Percentiles rank a stretch among this genome's conserved stretches.
Evolutionary conservation across 163 green algal species (phyloP).

Genomic region (Smithsoniella earleae): DNA sequence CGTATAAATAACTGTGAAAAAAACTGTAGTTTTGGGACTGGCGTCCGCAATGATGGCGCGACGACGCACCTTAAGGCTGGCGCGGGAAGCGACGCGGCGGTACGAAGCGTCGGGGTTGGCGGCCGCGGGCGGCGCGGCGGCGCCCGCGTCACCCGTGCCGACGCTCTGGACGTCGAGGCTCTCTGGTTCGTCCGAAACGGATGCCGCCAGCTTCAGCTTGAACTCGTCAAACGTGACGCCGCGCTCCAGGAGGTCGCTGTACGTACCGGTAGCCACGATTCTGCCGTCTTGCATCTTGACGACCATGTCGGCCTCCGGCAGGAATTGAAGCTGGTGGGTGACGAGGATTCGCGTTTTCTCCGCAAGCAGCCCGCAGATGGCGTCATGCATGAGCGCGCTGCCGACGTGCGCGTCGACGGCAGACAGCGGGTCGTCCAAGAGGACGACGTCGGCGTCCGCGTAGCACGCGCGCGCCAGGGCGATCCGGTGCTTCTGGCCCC

Average conservation of each 20-base stretch:
- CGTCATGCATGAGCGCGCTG: constrained; percentile 67
- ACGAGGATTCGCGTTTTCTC: constrained; percentile 75
- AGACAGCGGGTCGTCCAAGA: constrained; percentile 92
- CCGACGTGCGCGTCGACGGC: constrained; percentile 91
- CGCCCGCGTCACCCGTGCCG: background rate
- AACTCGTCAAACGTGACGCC: constrained; percentile 64
- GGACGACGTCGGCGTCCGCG: constrained; percentile 66
- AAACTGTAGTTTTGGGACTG: too few species aligned
- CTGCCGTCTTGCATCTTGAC: constrained; percentile 67
- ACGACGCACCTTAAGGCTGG: background rate
- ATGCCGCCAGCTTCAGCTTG: constrained; percentile 28
- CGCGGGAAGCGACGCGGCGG: too few species aligned
- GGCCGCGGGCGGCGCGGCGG: background rate
- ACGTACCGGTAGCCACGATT: constrained; percentile 45
- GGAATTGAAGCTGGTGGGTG: constrained; percentile 85
- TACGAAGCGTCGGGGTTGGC: too few species aligned
- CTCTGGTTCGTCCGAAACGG: constrained; percentile 30
- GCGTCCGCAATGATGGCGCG: too few species aligned
- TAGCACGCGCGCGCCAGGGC: constrained; percentile 78
- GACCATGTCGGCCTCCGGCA: constrained; percentile 67
- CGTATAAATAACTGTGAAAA: too few species aligned
- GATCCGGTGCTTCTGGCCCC: constrained; percentile 81
- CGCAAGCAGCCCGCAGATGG: constrained; percentile 66
- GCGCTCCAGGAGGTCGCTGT: constrained; percentile 45
- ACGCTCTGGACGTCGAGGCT: constrained; percentile 20